Evolutionary conservation across 2,329 filamentous ascomycete genomes (phyloP).

Genomic region (Epichloe hybrida): DNA sequence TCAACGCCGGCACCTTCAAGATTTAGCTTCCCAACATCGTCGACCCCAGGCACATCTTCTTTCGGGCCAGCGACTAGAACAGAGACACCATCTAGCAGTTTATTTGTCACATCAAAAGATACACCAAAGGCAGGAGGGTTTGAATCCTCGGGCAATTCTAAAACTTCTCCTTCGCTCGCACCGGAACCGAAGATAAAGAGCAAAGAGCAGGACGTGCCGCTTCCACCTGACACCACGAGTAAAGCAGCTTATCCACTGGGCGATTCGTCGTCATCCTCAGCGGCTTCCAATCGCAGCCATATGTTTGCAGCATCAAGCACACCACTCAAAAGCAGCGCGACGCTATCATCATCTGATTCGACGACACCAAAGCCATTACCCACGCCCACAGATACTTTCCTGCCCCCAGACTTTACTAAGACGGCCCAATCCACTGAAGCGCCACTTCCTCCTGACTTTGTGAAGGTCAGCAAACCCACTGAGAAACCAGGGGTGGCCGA

Average conservation of each 20-base stretch:
- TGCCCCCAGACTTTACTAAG: conserved; percentile 6
- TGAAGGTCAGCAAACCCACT: conserved; percentile 13
- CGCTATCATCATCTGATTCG: conserved; percentile 30
- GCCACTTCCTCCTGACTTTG: conserved; percentile 22
- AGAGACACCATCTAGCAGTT: conserved; percentile 11
- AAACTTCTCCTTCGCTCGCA: conserved; percentile 4
- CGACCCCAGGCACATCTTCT: conserved; percentile 17
- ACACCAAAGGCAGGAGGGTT: conserved; percentile 13
- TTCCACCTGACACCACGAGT: conserved; percentile 43
- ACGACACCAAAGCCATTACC: conserved; percentile 11
- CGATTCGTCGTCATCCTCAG: conserved; percentile 39
- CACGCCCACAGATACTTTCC: conserved; percentile 4
- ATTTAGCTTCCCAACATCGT: conserved; percentile 27
- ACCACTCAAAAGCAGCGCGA: conserved; percentile 18
- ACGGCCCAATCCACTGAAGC: conserved; percentile 7
- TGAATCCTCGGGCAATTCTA: conserved; percentile 13
- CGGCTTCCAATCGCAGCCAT: conserved; percentile 23
- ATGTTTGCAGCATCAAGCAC: conserved; percentile 18
- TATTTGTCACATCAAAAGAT: conserved; percentile 18
- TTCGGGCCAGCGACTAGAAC: conserved; percentile 23
- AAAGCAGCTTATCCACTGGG: conserved; percentile 35
- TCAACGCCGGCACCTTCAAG: conserved; percentile 36
- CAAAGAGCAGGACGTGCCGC: conserved; percentile 26
- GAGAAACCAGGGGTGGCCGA: conserved; percentile 12
- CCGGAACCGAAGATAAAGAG: conserved; percentile 22